Percentiles rank a stretch among this genome's conserved stretches.
Conservation (phyloP, 108 stramenopile species). For the Schizochytrium sp. region DNA sequence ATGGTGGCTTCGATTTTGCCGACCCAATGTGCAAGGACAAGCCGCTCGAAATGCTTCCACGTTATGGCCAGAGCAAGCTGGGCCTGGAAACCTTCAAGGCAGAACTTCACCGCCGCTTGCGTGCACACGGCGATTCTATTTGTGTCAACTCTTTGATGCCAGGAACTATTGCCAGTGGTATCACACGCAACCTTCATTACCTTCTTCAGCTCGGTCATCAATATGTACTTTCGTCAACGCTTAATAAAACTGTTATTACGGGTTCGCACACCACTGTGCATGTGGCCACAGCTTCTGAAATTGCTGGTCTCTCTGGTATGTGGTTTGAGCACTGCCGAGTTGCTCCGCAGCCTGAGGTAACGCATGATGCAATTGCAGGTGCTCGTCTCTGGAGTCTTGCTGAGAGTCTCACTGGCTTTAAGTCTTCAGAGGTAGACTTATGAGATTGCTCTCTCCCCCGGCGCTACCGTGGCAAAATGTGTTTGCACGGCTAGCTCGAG, state of each 20-base stretch:
- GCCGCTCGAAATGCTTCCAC: neutral
- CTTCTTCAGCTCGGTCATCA: neutral
- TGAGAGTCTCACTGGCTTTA: neutral
- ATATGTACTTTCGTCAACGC: neutral
- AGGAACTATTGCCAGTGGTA: constrained; percentile 13
- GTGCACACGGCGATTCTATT: neutral
- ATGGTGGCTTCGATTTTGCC: constrained; percentile 2
- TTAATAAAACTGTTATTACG: neutral
- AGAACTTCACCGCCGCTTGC: neutral
- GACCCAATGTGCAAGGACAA: constrained; percentile 44
- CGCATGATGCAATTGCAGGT: neutral
- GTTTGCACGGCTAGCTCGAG: constrained; percentile 53
- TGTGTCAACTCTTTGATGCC: constrained; percentile 8
- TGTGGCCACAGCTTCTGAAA: neutral
- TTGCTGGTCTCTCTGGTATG: neutral
- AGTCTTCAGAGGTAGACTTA: constrained; percentile 2
- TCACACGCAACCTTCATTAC: constrained; percentile 28
- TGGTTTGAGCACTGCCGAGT: constrained; percentile 13
- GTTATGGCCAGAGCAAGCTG: constrained; percentile 39
- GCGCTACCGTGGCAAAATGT: neutral
- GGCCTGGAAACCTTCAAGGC: neutral
- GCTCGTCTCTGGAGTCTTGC: neutral
- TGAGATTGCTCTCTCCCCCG: neutral
- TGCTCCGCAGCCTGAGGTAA: neutral
- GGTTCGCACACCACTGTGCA: neutral